These are phyloP conservation scores for Colletotrichum salicis DNA, from an alignment of 2,329 filamentous ascomycete species.

Conservation along the genomic window DNA sequence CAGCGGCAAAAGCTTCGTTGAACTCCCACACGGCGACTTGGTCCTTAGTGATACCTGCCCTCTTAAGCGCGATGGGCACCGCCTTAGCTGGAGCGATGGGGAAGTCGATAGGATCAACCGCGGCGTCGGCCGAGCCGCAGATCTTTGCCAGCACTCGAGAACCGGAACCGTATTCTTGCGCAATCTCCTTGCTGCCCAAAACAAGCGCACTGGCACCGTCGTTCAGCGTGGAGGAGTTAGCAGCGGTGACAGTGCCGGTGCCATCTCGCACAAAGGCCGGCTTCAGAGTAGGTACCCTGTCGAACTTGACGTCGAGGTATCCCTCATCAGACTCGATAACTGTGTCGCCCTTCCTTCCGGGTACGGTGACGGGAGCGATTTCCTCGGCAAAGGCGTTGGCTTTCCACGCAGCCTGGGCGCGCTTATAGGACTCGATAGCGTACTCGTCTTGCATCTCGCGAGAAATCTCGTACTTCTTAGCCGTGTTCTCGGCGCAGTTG, in stretches of 20 bases:
- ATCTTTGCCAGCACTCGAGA: conserved; percentile 90
- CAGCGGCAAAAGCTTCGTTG: conserved; percentile 96
- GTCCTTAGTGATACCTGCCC: conserved; percentile 89
- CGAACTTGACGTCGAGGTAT: conserved; percentile 85
- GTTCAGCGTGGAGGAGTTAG: conserved; percentile 93
- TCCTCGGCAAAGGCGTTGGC: conserved; percentile 86
- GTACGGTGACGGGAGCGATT: conserved; percentile 87
- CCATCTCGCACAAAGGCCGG: conserved; percentile 90
- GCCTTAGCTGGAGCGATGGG: conserved; percentile 92
- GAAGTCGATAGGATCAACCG: conserved; percentile 92
- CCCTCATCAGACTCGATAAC: conserved; percentile 88
- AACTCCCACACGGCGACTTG: conserved; percentile 98
- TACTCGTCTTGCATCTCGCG: conserved; percentile 92
- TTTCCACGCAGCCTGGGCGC: conserved; percentile 91
- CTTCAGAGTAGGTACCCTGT: conserved; percentile 87
- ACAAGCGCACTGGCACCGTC: conserved; percentile 94
- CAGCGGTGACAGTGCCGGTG: conserved; percentile 90
- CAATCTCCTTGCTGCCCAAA: conserved; percentile 82
- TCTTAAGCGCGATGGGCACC: conserved; percentile 86
- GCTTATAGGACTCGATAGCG: conserved; percentile 87
- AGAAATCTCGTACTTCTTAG: conserved; percentile 84
- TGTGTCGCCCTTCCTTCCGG: conserved; percentile 83
- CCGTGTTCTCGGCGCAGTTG: conserved; percentile 93
- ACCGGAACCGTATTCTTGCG: conserved; percentile 79
- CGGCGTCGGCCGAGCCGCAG: conserved; percentile 87